Evolutionary conservation across 2,329 filamentous ascomycete genomes (phyloP).

Genomic region (Diaporthe helianthi): DNA sequence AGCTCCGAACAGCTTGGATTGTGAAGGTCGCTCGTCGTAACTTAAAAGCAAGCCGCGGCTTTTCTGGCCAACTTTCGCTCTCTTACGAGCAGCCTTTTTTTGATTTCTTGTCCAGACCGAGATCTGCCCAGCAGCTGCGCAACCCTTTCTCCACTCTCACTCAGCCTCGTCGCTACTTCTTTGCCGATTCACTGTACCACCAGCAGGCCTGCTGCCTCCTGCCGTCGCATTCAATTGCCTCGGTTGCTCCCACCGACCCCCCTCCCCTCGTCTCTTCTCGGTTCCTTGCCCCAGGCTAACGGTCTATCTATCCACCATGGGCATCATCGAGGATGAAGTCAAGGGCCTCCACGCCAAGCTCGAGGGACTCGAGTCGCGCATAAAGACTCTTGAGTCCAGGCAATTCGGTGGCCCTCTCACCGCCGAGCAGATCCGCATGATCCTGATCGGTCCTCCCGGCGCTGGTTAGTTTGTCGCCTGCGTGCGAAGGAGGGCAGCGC

Average conservation of each 20-base stretch:
- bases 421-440: conserved; percentile 83
- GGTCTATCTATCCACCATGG: conserved; percentile 62
- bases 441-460: conserved; percentile 95
- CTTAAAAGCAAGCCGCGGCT: conserved; percentile 29
- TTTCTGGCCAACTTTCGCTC: conserved; percentile 18
- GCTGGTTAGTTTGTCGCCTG: conserved; percentile 67
- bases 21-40: conserved; percentile 17
- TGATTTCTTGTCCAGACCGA: conserved; percentile 1
- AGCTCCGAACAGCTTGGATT: conserved; percentile 18
- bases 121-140: conserved; percentile 14
- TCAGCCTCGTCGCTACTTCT: conserved; percentile 11
- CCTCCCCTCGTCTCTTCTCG: neutral
- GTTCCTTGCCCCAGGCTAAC: neutral
- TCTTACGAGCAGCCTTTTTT: conserved; percentile 3
- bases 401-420: conserved; percentile 63
- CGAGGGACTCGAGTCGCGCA: conserved; percentile 81
- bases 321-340: conserved; percentile 85
- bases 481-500: neutral
- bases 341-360: conserved; percentile 86
- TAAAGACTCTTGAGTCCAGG: conserved; percentile 82
- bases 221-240: conserved; percentile 29
- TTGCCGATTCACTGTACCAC: conserved; percentile 1
- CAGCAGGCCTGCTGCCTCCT: conserved; percentile 3
- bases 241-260: conserved; percentile 3
- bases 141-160: conserved; percentile 24